Percentiles rank a stretch among this genome's conserved stretches.
Evolutionary conservation across 1,139 yeast species (phyloP).

Genomic region (Hyphopichia burtonii): DNA sequence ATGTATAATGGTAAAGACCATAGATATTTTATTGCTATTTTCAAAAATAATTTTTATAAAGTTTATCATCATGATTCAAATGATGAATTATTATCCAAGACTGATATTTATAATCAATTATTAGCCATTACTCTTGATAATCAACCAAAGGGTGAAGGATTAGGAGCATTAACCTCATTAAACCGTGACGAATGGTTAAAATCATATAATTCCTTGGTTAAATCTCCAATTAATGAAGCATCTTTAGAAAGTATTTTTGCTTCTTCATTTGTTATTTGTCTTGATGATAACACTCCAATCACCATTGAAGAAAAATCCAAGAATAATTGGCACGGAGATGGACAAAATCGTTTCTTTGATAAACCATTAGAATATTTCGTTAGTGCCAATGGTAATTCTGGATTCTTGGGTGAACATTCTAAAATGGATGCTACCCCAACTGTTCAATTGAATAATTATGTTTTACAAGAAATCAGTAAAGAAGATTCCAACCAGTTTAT

Average conservation of each 20-base stretch:
- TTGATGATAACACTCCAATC: slow-evolving; percentile 73
- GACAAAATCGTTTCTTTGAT: slow-evolving; percentile 86
- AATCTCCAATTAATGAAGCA: slow-evolving; percentile 55
- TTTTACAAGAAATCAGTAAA: slow-evolving; percentile 57
- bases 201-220: slow-evolving; percentile 56
- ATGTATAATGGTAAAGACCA: slow-evolving; percentile 51
- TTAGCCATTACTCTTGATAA: slow-evolving; percentile 52
- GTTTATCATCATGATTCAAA: slow-evolving; percentile 61
- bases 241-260: slow-evolving; percentile 71
- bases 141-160: slow-evolving; percentile 45
- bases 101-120: slow-evolving; percentile 67
- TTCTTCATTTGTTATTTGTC: slow-evolving; percentile 75
- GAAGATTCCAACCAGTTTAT: slow-evolving; percentile 36
- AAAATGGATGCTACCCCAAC: slow-evolving; percentile 99
- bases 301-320: slow-evolving; percentile 85
- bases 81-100: slow-evolving; percentile 56
- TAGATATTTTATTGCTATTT: slow-evolving; percentile 70
- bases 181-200: slow-evolving; percentile 83
- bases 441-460: slow-evolving; percentile 77
- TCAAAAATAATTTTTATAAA: slow-evolving; percentile 81
- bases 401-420: slow-evolving; percentile 95
- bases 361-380: slow-evolving; percentile 88
- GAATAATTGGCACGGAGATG: slow-evolving; percentile 94
- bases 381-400: slow-evolving; percentile 81
- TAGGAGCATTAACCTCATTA: slow-evolving; percentile 81